Evolutionary conservation across 2,329 filamentous ascomycete species (phyloP).

Genomic region (Cordyceps farinosa): DNA sequence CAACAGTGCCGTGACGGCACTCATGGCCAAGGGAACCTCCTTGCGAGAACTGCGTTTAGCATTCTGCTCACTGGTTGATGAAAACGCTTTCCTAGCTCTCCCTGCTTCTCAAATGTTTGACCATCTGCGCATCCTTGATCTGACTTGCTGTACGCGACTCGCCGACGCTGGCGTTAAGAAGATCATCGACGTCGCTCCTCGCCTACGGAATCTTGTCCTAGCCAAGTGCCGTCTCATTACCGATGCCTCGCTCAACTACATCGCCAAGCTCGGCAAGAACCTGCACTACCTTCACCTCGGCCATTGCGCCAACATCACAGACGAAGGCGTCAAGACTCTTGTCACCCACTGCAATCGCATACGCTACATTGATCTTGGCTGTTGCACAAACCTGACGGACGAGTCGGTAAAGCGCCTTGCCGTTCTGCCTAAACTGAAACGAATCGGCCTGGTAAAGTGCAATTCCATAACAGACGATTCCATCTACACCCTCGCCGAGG

Average conservation of each 20-base stretch:
- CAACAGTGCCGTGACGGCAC: slow-evolving; percentile 76
- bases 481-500: slow-evolving; percentile 76
- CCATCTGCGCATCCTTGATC: slow-evolving; percentile 84
- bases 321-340: slow-evolving; percentile 78
- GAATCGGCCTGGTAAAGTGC: slow-evolving; percentile 94
- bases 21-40: slow-evolving; percentile 73
- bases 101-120: slow-evolving; percentile 70
- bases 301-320: slow-evolving; percentile 88
- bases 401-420: slow-evolving; percentile 80
- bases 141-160: slow-evolving; percentile 81
- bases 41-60: slow-evolving; percentile 88
- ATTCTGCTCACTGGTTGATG: slow-evolving; percentile 79
- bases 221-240: slow-evolving; percentile 94
- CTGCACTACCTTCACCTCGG: slow-evolving; percentile 94
- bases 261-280: slow-evolving; percentile 88
- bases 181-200: slow-evolving; percentile 81
- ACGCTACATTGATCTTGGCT: slow-evolving; percentile 96
- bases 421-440: slow-evolving; percentile 83
- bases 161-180: slow-evolving; percentile 84
- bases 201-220: slow-evolving; percentile 86
- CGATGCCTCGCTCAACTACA: slow-evolving; percentile 80
- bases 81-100: slow-evolving; percentile 80
- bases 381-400: slow-evolving; percentile 85
- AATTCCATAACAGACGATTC: slow-evolving; percentile 84
- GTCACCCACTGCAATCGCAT: slow-evolving; percentile 88